Evolutionary conservation across 208 protist species (phyloP).

Genomic region (Trypanosoma congolense): DNA sequence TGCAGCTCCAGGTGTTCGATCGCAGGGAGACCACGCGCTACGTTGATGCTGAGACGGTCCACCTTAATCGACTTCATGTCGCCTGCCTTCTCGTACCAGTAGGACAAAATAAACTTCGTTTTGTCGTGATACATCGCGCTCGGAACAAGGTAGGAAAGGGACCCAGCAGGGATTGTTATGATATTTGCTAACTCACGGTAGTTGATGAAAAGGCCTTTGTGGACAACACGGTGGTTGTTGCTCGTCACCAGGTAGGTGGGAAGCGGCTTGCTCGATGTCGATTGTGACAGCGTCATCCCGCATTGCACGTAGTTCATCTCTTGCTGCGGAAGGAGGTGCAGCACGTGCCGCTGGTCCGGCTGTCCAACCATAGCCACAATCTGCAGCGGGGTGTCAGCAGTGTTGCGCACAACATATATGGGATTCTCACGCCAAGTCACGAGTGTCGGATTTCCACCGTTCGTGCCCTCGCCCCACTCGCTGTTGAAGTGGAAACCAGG

Average conservation of each 20-base stretch:
- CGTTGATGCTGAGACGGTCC: conserved; percentile 34
- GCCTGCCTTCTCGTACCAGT: conserved; percentile 44
- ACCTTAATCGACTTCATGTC: conserved; percentile 41
- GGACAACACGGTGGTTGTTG: conserved; percentile 74
- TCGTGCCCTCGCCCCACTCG: conserved; percentile 48
- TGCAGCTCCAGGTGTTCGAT: conserved; percentile 60
- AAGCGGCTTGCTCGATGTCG: conserved; percentile 31
- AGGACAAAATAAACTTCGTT: conserved; percentile 82
- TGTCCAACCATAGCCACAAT: conserved; percentile 72
- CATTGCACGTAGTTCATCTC: conserved; percentile 76
- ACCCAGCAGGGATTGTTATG: conserved; percentile 58
- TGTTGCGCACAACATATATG: conserved; percentile 42
- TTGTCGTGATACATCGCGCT: conserved; percentile 61
- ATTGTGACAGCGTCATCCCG: conserved; percentile 44
- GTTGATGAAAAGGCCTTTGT: conserved; percentile 56
- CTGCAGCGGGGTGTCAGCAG: conserved; percentile 45
- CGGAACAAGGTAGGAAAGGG: conserved; percentile 73
- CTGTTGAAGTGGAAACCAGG: conserved; percentile 34
- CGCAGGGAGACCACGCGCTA: conserved; percentile 60
- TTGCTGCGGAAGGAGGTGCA: conserved; percentile 53
- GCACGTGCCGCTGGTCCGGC: conserved; percentile 69
- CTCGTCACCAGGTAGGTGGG: conserved; percentile 73
- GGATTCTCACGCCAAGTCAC: conserved; percentile 62
- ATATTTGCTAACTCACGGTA: conserved; percentile 62
- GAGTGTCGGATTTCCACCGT: conserved; percentile 43